phyloP scores from a whole-genome alignment of 345 rosid genomes.

The Linum trigynum region DNA sequence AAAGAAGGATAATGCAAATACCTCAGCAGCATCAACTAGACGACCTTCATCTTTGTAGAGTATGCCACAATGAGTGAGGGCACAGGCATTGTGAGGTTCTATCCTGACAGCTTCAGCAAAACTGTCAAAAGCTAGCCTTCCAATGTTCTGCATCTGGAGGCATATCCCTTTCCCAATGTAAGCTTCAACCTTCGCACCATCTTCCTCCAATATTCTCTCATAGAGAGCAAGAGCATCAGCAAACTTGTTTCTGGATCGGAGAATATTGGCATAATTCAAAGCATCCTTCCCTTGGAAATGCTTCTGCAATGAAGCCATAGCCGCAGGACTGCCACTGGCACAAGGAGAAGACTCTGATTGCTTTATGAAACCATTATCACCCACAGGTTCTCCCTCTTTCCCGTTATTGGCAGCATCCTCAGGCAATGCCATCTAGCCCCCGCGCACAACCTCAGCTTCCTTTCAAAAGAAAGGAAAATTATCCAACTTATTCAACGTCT shows the following conservation, averaged over 20 bases:
- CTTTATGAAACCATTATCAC: conserved; percentile 61
- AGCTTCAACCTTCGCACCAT: conserved; percentile 66
- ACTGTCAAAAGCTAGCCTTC: conserved; percentile 76
- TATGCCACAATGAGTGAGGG: conserved; percentile 88
- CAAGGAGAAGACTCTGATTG: conserved; percentile 42
- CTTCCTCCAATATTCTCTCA: conserved; percentile 64
- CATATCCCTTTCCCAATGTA: conserved; percentile 94
- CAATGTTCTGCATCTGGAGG: conserved; percentile 89
- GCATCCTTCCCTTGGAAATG: conserved; percentile 54
- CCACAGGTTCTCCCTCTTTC: conserved; percentile 33
- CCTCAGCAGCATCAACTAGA: conserved; percentile 91
- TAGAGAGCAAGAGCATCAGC: conserved; percentile 76
- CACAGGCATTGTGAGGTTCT: conserved; percentile 89
- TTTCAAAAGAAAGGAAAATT: conserved; percentile 6
- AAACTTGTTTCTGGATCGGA: conserved; percentile 92
- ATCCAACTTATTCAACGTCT: not conserved
- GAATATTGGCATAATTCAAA: conserved; percentile 78
- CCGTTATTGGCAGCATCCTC: conserved; percentile 47
- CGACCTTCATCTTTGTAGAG: conserved; percentile 94
- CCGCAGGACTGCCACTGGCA: conserved; percentile 27
- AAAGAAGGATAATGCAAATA: conserved; percentile 20
- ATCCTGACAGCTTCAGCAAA: conserved; percentile 77
- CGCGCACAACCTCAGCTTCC: conserved; percentile 14
- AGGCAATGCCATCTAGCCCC: conserved; percentile 45
- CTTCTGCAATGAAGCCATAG: conserved; percentile 29